Evolutionary conservation across 805 yeast species (phyloP).

Genomic region (Kuraishia hungarica): DNA sequence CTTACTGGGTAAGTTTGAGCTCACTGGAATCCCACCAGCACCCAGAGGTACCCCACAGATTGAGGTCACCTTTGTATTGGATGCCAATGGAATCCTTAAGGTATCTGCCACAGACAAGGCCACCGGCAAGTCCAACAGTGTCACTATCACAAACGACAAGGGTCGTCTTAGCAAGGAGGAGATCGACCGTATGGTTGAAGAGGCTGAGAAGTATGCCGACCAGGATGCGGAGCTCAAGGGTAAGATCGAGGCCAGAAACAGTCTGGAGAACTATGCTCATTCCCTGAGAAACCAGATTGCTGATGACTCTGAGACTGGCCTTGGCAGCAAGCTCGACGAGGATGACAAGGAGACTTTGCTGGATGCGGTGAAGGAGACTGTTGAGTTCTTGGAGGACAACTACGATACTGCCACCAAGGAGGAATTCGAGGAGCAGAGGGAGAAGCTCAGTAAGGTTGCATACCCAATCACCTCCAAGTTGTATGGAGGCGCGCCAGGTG

Average conservation of each 20-base stretch:
- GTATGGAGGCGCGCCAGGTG: conserved; percentile 48
- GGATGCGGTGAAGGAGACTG: conserved; percentile 81
- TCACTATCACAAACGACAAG: conserved; percentile 88
- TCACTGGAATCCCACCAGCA: conserved; percentile 82
- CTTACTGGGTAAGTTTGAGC: conserved; percentile 78
- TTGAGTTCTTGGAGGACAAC: conserved; percentile 63
- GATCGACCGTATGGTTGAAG: conserved; percentile 95
- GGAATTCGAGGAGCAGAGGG: conserved; percentile 90
- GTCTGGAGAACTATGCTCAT: conserved; percentile 83
- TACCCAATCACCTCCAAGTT: conserved; percentile 90
- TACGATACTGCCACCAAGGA: conserved; percentile 82
- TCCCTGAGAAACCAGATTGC: conserved; percentile 58
- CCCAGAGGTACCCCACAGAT: conserved; percentile 91
- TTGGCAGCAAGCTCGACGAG: conserved; percentile 75
- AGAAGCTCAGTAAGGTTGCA: conserved; percentile 70
- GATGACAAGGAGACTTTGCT: conserved; percentile 85
- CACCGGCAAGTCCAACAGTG: conserved; percentile 86
- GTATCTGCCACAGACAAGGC: conserved; percentile 89
- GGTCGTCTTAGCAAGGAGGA: conserved; percentile 92
- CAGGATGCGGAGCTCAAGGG: conserved; percentile 80
- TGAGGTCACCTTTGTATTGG: conserved; percentile 83
- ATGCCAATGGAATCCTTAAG: conserved; percentile 81
- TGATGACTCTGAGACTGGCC: conserved; percentile 40
- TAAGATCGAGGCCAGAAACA: conserved; percentile 83
- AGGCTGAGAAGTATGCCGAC: conserved; percentile 90